phyloP scores from a whole-genome alignment of 768 basidiomycete genomes.

The Panus rudis region DNA sequence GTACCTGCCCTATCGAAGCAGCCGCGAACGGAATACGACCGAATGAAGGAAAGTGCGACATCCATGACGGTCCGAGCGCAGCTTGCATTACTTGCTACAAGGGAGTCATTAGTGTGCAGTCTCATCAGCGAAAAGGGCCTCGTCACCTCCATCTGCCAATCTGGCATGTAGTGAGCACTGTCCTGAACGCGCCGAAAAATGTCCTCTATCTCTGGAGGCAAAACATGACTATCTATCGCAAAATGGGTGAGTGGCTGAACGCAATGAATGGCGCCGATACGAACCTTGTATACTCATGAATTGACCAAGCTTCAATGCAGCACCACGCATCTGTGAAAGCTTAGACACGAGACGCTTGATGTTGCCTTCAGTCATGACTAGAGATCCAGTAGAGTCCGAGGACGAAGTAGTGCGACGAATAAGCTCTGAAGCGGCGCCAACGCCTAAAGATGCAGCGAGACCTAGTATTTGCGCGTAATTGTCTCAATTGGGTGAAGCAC shows the following conservation, averaged over 20 bases:
- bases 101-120: not conserved
- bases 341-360: constrained; percentile 85
- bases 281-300: constrained; percentile 94
- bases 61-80: constrained; percentile 77
- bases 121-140: not conserved
- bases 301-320: constrained; percentile 93
- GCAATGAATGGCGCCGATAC: constrained; percentile 1
- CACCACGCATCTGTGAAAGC: constrained; percentile 92
- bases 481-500: not conserved
- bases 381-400: constrained; percentile 29
- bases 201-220: constrained; percentile 82
- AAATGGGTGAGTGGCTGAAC: not conserved
- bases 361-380: constrained; percentile 90
- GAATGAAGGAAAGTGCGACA: constrained; percentile 62
- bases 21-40: constrained; percentile 87
- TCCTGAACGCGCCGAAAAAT: constrained; percentile 91
- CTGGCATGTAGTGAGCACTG: constrained; percentile 97
- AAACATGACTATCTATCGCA: constrained; percentile 70
- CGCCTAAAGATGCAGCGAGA: constrained; percentile 81
- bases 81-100: constrained; percentile 58
- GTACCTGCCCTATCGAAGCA: constrained; percentile 97
- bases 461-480: constrained; percentile 37
- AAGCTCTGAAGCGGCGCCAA: constrained; percentile 85
- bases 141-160: constrained; percentile 94
- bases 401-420: constrained; percentile 56